Conservation (phyloP, 805 yeast species). For the Saturnispora dispora region DNA sequence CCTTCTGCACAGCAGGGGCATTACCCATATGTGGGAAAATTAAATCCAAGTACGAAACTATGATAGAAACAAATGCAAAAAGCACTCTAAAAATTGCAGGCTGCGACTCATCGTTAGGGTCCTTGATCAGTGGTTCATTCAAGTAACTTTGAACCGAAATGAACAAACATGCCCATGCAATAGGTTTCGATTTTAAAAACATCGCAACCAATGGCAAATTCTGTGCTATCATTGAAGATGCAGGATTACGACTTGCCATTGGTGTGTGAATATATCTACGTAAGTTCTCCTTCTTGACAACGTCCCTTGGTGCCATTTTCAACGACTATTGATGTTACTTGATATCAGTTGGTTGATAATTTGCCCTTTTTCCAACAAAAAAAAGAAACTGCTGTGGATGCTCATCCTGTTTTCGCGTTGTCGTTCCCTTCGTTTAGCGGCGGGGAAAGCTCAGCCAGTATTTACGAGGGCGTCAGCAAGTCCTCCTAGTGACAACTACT, state of each 20-base stretch:
- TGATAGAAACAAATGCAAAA: slow-evolving; percentile 39
- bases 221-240: slow-evolving; percentile 40
- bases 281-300: slow-evolving; percentile 23
- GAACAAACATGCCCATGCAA: slow-evolving; percentile 48
- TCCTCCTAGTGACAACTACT: background rate
- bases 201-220: slow-evolving; percentile 56
- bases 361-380: background rate
- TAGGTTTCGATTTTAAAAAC: slow-evolving; percentile 48
- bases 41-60: slow-evolving; percentile 43
- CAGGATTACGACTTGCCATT: slow-evolving; percentile 36
- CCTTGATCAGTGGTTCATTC: slow-evolving; percentile 28
- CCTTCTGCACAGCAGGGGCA: slow-evolving; percentile 2
- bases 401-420: background rate
- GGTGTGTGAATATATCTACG: slow-evolving; percentile 39
- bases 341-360: background rate
- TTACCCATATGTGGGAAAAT: slow-evolving; percentile 32
- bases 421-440: background rate
- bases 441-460: background rate
- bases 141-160: slow-evolving; percentile 43
- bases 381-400: background rate
- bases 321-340: background rate
- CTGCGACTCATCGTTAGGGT: slow-evolving; percentile 27
- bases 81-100: slow-evolving; percentile 40
- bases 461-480: background rate
- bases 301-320: slow-evolving; percentile 21